Conservation (phyloP, 139 green algal species). For the Yamagishiella unicocca region DNA sequence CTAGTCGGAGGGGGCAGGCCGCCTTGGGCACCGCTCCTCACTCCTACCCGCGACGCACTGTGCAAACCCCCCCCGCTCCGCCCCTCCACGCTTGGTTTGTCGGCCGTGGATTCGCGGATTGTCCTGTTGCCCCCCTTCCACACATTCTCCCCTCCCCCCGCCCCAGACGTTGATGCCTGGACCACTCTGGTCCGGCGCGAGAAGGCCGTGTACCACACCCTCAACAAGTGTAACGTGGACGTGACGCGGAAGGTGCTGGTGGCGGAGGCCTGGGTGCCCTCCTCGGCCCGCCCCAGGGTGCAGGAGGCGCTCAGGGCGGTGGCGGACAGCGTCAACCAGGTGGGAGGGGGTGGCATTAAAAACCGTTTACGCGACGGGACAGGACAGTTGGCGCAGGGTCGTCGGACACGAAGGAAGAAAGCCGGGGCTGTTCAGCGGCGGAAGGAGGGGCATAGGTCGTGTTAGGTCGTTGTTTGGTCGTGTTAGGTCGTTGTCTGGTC, state of each 20-base stretch:
- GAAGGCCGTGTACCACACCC: slow-evolving; percentile 97
- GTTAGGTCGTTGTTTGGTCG: background rate
- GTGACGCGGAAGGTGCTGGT: slow-evolving; percentile 95
- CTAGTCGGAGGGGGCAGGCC: no score
- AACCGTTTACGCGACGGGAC: no score
- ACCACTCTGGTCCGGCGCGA: slow-evolving; percentile 68
- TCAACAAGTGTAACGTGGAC: slow-evolving; percentile 98
- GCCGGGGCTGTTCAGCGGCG: no score
- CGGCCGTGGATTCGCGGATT: no score
- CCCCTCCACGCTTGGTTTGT: no score
- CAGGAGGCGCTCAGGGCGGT: slow-evolving; percentile 78
- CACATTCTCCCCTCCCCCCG: background rate
- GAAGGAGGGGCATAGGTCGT: no score
- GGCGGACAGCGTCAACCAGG: slow-evolving; percentile 59
- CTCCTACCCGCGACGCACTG: no score
- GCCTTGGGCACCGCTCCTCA: no score
- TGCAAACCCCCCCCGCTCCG: no score
- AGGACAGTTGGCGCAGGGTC: no score
- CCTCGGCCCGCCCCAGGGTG: slow-evolving; percentile 63
- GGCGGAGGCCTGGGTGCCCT: slow-evolving; percentile 95
- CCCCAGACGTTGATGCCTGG: background rate
- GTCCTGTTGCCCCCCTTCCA: background rate
- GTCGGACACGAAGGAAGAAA: background rate
- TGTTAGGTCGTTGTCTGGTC: no score
- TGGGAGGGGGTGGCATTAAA: slow-evolving; percentile 24